These are phyloP conservation scores for Platismatia glauca DNA, from an alignment of 495 filamentous ascomycete genomes.

Conservation along the genomic window DNA sequence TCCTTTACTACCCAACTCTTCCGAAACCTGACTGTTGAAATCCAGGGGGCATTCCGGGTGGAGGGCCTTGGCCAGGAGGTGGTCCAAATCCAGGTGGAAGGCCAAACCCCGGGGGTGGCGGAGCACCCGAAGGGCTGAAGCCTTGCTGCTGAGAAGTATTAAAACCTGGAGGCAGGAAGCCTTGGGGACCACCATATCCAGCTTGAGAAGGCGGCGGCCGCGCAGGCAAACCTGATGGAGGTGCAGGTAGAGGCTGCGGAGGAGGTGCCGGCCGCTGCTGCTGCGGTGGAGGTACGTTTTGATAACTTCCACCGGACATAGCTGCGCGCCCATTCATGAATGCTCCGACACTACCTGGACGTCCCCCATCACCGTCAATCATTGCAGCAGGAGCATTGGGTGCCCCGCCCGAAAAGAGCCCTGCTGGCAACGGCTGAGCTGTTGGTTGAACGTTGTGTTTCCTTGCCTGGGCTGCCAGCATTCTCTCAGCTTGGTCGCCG, in stretches of 20 bases:
- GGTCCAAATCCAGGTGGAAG: slow-evolving; percentile 45
- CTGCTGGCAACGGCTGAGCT: slow-evolving; percentile 46
- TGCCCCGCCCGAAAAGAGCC: slow-evolving; percentile 37
- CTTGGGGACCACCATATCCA: slow-evolving; percentile 68
- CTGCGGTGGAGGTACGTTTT: slow-evolving; percentile 34
- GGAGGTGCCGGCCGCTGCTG: slow-evolving; percentile 36
- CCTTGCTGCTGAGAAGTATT: slow-evolving; percentile 38
- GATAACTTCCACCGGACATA: slow-evolving; percentile 32
- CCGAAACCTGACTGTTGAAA: slow-evolving; percentile 44
- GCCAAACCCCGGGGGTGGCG: slow-evolving; percentile 47
- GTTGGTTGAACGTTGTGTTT: slow-evolving; percentile 83
- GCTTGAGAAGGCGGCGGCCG: slow-evolving; percentile 70
- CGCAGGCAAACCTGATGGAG: slow-evolving; percentile 69
- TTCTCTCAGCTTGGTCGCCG: slow-evolving; percentile 88
- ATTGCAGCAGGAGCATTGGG: slow-evolving; percentile 44
- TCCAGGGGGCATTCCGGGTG: slow-evolving; percentile 39
- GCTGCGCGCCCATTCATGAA: slow-evolving; percentile 31
- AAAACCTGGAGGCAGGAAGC: slow-evolving; percentile 52
- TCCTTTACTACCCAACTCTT: slow-evolving; percentile 31
- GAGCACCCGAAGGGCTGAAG: slow-evolving; percentile 34
- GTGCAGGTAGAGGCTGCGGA: slow-evolving; percentile 45
- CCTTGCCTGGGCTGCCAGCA: slow-evolving; percentile 84
- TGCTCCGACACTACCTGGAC: slow-evolving; percentile 34
- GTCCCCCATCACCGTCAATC: slow-evolving; percentile 43
- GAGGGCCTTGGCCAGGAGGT: slow-evolving; percentile 30